These are phyloP conservation scores for Dichomitus squalens DNA, from an alignment of 1,284 basidiomycete species.

Conservation along the genomic window DNA sequence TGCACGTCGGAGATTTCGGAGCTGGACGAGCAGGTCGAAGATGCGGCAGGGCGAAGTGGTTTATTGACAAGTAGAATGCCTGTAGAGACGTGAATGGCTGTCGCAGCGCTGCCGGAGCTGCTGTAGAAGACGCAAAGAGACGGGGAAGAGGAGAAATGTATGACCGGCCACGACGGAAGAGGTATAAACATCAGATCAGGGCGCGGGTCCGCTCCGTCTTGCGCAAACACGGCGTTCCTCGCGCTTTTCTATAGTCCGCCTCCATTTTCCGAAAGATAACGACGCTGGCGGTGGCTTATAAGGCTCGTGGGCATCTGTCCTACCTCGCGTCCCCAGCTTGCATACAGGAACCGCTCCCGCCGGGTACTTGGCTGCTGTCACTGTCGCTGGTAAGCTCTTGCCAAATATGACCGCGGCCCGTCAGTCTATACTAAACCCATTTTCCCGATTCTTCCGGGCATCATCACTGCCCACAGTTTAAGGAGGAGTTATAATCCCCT, in stretches of 20 bases:
- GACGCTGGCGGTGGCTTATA: slow-evolving; percentile 2
- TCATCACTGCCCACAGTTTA: slow-evolving; percentile 17
- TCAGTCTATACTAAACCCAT: slow-evolving; percentile 9
- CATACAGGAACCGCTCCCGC: slow-evolving; percentile 1
- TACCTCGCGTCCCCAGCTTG: not conserved
- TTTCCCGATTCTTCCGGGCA: slow-evolving; percentile 17
- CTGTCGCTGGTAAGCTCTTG: slow-evolving; percentile 14
- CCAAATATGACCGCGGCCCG: slow-evolving; percentile 4
- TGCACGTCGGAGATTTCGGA: slow-evolving; percentile 17
- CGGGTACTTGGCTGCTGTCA: not conserved
- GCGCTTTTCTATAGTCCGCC: slow-evolving; percentile 1
- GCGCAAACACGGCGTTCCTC: not conserved
- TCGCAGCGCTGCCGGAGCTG: not conserved
- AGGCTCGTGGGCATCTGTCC: not conserved
- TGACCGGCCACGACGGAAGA: slow-evolving; percentile 19
- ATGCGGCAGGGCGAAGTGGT: not conserved
- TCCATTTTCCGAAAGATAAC: not conserved
- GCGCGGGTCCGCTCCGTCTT: slow-evolving; percentile 1
- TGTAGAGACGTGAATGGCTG: not conserved
- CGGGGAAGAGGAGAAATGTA: not conserved
- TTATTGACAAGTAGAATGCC: not conserved
- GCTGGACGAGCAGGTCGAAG: not conserved
- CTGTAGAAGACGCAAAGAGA: not conserved
- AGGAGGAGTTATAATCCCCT: slow-evolving; percentile 24
- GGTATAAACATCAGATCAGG: slow-evolving; percentile 11